phyloP scores from a whole-genome alignment of 2,329 filamentous ascomycete species.

The Penicillium sp. region DNA sequence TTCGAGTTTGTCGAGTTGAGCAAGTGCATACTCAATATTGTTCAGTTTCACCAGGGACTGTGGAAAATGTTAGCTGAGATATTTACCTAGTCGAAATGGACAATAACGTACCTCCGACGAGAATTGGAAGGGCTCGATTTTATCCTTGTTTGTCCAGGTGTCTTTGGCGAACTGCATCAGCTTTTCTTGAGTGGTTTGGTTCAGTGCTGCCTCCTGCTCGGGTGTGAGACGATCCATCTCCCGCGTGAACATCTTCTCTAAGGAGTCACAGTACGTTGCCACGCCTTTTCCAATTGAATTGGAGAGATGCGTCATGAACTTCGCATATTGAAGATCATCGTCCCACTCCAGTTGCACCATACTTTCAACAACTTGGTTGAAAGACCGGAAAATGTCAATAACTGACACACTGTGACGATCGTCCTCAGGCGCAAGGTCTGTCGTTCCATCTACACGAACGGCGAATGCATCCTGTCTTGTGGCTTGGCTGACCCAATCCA shows the following conservation, averaged over 20 bases:
- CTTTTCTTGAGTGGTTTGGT: constrained; percentile 83
- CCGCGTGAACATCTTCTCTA: constrained; percentile 79
- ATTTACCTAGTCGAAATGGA: neutral
- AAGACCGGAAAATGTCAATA: constrained; percentile 89
- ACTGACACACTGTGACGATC: constrained; percentile 90
- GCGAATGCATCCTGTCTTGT: constrained; percentile 87
- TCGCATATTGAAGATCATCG: constrained; percentile 88
- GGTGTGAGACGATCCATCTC: constrained; percentile 93
- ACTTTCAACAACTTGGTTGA: constrained; percentile 88
- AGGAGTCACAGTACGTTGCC: constrained; percentile 83
- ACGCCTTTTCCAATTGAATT: constrained; percentile 82
- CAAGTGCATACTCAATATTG: constrained; percentile 92
- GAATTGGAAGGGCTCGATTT: constrained; percentile 95
- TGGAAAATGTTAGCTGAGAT: constrained; percentile 29
- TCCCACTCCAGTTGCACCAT: constrained; percentile 86
- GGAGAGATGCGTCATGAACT: constrained; percentile 92
- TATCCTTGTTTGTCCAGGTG: constrained; percentile 86
- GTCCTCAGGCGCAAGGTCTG: constrained; percentile 68
- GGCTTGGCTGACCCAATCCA: constrained; percentile 82
- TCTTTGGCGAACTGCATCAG: constrained; percentile 93
- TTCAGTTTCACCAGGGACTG: constrained; percentile 97
- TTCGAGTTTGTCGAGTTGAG: constrained; percentile 88
- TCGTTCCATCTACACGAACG: constrained; percentile 65
- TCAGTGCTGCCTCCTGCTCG: constrained; percentile 75
- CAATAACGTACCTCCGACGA: constrained; percentile 71